phyloP scores from a whole-genome alignment of 352 stramenopile genomes.

The Phytophthora capsici region DNA sequence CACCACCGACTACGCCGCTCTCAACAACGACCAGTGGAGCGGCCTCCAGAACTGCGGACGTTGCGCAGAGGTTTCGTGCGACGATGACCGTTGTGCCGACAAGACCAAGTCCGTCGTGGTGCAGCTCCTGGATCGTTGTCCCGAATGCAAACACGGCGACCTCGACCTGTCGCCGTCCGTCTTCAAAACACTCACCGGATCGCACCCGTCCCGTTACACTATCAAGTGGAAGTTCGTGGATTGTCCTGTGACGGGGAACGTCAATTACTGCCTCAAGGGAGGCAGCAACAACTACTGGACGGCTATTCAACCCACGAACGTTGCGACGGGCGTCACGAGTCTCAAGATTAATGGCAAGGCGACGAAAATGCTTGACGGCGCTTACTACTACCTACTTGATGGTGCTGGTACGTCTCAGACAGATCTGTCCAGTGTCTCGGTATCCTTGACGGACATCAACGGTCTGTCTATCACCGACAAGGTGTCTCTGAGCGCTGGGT shows the following conservation, averaged over 20 bases:
- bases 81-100: neutral
- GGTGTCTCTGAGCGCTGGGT: conserved; percentile 45
- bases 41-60: neutral
- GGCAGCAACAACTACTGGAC: conserved; percentile 45
- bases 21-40: neutral
- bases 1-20: neutral
- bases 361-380: conserved; percentile 60
- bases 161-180: conserved; percentile 46
- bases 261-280: conserved; percentile 32
- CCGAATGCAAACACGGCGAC: conserved; percentile 10
- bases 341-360: conserved; percentile 53
- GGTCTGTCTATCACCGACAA: conserved; percentile 53
- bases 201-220: conserved; percentile 27
- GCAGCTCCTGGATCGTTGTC: neutral
- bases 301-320: conserved; percentile 46
- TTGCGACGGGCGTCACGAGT: conserved; percentile 32
- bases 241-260: conserved; percentile 38
- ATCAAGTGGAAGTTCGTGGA: conserved; percentile 50
- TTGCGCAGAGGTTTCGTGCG: neutral
- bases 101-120: neutral
- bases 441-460: conserved; percentile 53
- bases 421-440: conserved; percentile 41
- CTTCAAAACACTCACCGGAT: conserved; percentile 48
- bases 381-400: conserved; percentile 69
- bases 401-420: conserved; percentile 35